These are phyloP conservation scores for Microstegium vimineum DNA, from an alignment of 176 grass and related monocot genomes.

Conservation along the genomic window DNA sequence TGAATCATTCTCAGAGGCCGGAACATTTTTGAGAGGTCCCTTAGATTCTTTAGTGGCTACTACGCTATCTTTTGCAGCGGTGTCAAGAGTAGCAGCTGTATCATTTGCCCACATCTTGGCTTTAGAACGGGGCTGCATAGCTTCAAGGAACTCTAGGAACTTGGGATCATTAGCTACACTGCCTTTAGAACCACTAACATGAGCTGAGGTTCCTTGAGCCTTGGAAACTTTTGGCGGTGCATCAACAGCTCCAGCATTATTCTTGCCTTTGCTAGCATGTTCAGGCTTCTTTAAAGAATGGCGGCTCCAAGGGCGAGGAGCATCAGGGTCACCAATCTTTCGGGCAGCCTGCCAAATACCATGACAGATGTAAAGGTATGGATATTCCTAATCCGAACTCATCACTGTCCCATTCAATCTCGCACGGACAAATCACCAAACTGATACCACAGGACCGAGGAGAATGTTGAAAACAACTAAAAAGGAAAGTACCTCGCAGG, in stretches of 20 bases:
- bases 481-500: constrained; percentile 70
- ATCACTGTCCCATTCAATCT: not conserved
- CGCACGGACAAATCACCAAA: not conserved
- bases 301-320: constrained; percentile 80
- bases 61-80: constrained; percentile 33
- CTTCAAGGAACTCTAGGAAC: constrained; percentile 78
- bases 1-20: constrained; percentile 22
- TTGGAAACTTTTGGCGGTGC: constrained; percentile 35
- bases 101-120: constrained; percentile 94
- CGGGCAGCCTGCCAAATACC: constrained; percentile 61
- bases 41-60: constrained; percentile 29
- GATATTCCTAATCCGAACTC: not conserved
- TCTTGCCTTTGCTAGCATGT: constrained; percentile 34
- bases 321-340: constrained; percentile 72
- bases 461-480: not conserved
- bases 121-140: constrained; percentile 85
- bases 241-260: not conserved
- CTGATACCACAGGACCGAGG: not conserved
- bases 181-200: constrained; percentile 30
- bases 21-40: constrained; percentile 18
- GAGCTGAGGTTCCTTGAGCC: constrained; percentile 28
- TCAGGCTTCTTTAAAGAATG: constrained; percentile 66
- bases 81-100: constrained; percentile 36
- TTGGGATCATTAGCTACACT: constrained; percentile 52
- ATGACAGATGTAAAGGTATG: not conserved